Evolutionary conservation across 2,329 filamentous ascomycete species (phyloP).

Genomic region (Pyrenophora tritici-repentis): DNA sequence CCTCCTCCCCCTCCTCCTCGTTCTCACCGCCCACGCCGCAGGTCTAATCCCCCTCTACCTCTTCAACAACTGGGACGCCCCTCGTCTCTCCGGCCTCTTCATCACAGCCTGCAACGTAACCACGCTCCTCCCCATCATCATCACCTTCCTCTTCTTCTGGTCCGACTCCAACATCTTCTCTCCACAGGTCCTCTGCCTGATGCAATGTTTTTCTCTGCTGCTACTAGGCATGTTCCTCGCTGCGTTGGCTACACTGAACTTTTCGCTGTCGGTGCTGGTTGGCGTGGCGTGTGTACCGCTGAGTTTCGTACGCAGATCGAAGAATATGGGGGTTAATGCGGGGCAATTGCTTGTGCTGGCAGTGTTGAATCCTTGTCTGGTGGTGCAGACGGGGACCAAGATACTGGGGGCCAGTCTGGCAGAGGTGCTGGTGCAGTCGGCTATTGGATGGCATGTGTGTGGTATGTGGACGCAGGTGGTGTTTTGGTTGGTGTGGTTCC

Average conservation of each 20-base stretch:
- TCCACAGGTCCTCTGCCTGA: conserved; percentile 73
- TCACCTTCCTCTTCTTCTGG: conserved; percentile 34
- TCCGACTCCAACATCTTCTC: conserved; percentile 56
- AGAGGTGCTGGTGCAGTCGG: conserved; percentile 70
- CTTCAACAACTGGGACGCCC: conserved; percentile 75
- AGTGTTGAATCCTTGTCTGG: conserved; percentile 40
- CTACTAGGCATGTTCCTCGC: conserved; percentile 90
- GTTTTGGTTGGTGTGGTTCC: conserved; percentile 96
- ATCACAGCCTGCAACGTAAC: conserved; percentile 41
- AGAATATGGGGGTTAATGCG: conserved; percentile 13
- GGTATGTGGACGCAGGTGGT: conserved; percentile 87
- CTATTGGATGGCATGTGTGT: conserved; percentile 87
- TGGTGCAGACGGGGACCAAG: conserved; percentile 35
- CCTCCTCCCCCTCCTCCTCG: conserved; percentile 73
- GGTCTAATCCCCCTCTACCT: conserved; percentile 81
- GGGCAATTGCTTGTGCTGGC: conserved; percentile 28
- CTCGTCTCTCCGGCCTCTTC: conserved; percentile 38
- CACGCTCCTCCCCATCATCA: conserved; percentile 39
- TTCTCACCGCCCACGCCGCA: conserved; percentile 74
- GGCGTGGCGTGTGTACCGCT: conserved; percentile 79
- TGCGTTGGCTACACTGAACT: conserved; percentile 92
- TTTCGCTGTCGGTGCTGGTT: conserved; percentile 84
- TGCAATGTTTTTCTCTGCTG: conserved; percentile 91
- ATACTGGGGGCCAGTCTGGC: conserved; percentile 48
- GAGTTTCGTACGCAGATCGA: conserved; percentile 65